Evolutionary conservation across 2,329 filamentous ascomycete species (phyloP).

Genomic region (Colletotrichum caudatum): DNA sequence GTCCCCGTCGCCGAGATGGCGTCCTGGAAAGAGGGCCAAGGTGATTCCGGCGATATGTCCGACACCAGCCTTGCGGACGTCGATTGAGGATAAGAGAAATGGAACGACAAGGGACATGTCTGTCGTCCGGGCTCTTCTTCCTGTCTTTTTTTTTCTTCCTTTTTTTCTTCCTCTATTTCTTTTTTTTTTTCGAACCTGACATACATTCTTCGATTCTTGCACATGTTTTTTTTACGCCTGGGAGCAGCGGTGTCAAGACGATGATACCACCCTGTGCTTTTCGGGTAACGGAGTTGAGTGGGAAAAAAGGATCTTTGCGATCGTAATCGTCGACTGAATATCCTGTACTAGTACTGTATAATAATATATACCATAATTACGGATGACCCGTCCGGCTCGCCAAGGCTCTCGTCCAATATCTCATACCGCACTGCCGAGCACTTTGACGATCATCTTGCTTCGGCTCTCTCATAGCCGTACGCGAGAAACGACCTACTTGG

Average conservation of each 20-base stretch:
- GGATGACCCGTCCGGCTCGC: not conserved
- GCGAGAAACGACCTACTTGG: too few species aligned
- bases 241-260: not conserved
- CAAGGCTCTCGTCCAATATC: not conserved
- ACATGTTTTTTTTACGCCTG: slow-evolving; percentile 28
- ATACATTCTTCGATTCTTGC: slow-evolving; percentile 30
- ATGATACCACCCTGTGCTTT: slow-evolving; percentile 29
- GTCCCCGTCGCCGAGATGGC: slow-evolving; percentile 74
- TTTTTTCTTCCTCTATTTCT: too few species aligned
- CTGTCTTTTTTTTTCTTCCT: not conserved
- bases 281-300: slow-evolving; percentile 27
- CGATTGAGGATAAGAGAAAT: slow-evolving; percentile 42
- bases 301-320: slow-evolving; percentile 22
- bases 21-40: slow-evolving; percentile 64
- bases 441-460: too few species aligned
- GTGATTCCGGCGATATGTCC: slow-evolving; percentile 48
- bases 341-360: slow-evolving; percentile 42
- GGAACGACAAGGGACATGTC: not conserved
- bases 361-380: slow-evolving; percentile 21
- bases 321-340: slow-evolving; percentile 16
- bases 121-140: not conserved
- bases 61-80: slow-evolving; percentile 47
- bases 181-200: not conserved
- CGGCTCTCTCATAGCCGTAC: too few species aligned
- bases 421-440: too few species aligned